Evolutionary conservation across 2,329 filamentous ascomycete genomes (phyloP), one percentile per base, ranked within the genome.

Genomic region (Bimuria novae-zelandiae): DNA sequence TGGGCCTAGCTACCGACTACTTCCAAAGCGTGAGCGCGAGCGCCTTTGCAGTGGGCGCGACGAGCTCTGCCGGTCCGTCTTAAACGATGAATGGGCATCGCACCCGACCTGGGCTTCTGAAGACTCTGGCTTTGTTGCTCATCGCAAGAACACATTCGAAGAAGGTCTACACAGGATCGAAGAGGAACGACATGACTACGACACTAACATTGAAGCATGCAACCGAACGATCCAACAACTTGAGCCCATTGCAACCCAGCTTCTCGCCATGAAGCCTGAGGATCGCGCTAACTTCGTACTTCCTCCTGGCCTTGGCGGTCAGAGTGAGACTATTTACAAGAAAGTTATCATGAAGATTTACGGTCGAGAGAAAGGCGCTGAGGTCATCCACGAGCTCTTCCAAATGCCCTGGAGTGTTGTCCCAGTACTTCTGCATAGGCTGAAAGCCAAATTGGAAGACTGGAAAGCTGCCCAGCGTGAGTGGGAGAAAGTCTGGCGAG

Each of bases 51-150:
- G 90, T 68, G 94, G 94, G 10, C 89, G 94, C 40, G 94, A 99
- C 69, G 92, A 96, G 72, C 87, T 99, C 62, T 99, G 94, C 76
- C 88, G 90, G 62, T 88, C 89, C 21, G 93, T 99, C 0, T 80
- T 99, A 49, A 99, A 99, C 61, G 94, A 99, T 64, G 90, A 97
- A 62, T 99, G 94, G 94, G 94, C 94, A 1, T 97, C 93, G 22
- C 94, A 99, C 76, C 94, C 94, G 3, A 99, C 94, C 0, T 99
- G 94, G 94, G 94, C 93, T 1, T 97, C 93, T 1, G 94, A 99
- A 74, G 94, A 99, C 70, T 96, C 90, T 39, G 94, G 94, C 0
- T 99, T 99, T 65, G 93, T 99, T 54, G 94, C 94, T 11, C 94
- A 99, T 76, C 86, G 93, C 57, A 99, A 99, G 82, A 99, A 99